Conservation (phyloP, 371 early-diverging fungal genomes). For the Mortierella sp. region DNA sequence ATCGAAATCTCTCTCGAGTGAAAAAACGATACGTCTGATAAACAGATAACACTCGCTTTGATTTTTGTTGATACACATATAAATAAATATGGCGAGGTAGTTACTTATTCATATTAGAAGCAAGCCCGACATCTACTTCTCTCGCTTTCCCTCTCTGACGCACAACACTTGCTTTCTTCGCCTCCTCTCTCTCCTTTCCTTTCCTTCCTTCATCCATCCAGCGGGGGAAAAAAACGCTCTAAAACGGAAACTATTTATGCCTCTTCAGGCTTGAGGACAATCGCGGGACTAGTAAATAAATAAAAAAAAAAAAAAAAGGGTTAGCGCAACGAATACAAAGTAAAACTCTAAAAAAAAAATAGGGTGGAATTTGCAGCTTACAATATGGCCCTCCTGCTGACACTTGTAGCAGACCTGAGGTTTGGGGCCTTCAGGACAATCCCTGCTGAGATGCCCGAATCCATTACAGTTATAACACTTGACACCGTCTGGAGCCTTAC, state of each 20-base stretch:
- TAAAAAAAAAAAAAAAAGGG: not conserved
- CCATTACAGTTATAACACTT: conserved; percentile 70
- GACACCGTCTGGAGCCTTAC: conserved; percentile 65
- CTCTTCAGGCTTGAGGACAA: conserved; percentile 44
- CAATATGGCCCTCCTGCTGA: conserved; percentile 67
- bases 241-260: not conserved
- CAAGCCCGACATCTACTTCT: too few species aligned
- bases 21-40: conserved; percentile 2
- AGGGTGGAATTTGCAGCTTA: too few species aligned
- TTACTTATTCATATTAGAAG: too few species aligned
- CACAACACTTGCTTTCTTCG: too few species aligned
- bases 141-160: too few species aligned
- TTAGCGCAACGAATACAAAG: too few species aligned
- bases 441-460: conserved; percentile 66
- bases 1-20: not conserved
- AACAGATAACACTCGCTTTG: too few species aligned
- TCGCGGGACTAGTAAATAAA: conserved; percentile 55
- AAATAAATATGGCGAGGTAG: too few species aligned
- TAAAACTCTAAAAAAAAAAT: too few species aligned
- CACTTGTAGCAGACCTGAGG: conserved; percentile 72
- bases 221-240: not conserved
- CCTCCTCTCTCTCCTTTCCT: not conserved
- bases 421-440: conserved; percentile 61
- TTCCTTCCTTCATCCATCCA: too few species aligned
- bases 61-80: too few species aligned